Evolutionary conservation across 2,329 filamentous ascomycete genomes (phyloP).

Genomic region (Seiridium unicorne): DNA sequence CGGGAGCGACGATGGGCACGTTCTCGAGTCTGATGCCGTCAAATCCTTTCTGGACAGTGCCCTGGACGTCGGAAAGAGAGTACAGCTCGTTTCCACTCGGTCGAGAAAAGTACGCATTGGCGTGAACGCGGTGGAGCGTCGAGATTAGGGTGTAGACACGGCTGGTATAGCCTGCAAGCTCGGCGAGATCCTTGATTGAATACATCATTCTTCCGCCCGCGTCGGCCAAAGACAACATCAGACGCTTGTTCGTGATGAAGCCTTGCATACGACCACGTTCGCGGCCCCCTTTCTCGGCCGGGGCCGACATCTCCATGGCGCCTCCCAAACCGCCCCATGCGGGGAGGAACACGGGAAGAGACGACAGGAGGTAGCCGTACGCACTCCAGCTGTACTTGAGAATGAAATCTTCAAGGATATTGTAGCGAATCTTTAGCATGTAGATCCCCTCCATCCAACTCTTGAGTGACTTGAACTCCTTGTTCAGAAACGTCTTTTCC

Average conservation of each 20-base stretch:
- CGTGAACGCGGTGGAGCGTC: slow-evolving; percentile 89
- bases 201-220: slow-evolving; percentile 99
- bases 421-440: slow-evolving; percentile 95
- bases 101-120: slow-evolving; percentile 79
- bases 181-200: slow-evolving; percentile 95
- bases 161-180: slow-evolving; percentile 93
- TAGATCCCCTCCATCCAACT: slow-evolving; percentile 99
- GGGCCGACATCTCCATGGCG: slow-evolving; percentile 61
- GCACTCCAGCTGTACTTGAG: slow-evolving; percentile 99
- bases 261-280: slow-evolving; percentile 93
- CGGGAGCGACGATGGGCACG: slow-evolving; percentile 87
- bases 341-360: slow-evolving; percentile 89
- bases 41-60: slow-evolving; percentile 91
- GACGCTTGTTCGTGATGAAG: slow-evolving; percentile 97
- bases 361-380: slow-evolving; percentile 91
- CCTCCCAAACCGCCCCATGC: slow-evolving; percentile 88
- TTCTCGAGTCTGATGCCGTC: slow-evolving; percentile 92
- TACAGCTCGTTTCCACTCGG: slow-evolving; percentile 71
- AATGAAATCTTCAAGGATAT: slow-evolving; percentile 97
- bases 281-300: slow-evolving; percentile 51
- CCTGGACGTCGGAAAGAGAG: slow-evolving; percentile 87
- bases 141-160: slow-evolving; percentile 94
- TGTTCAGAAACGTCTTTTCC: slow-evolving; percentile 89
- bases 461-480: slow-evolving; percentile 88
- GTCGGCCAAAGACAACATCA: slow-evolving; percentile 96